phyloP scores from a whole-genome alignment of 768 basidiomycete genomes.

The Mycena pura region DNA sequence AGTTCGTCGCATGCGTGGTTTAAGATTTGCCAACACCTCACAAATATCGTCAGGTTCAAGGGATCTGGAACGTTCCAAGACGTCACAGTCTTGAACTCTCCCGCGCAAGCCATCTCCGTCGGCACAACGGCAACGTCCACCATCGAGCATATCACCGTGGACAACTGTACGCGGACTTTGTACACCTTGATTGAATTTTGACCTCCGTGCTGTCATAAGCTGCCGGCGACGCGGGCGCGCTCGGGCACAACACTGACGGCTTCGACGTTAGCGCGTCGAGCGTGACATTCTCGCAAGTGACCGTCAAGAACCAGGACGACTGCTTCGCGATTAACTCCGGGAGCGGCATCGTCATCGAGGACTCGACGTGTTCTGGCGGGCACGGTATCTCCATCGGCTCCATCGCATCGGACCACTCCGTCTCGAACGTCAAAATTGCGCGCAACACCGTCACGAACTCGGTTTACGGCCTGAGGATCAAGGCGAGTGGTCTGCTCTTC shows the following conservation, averaged over 20 bases:
- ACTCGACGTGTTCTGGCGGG: slow-evolving; percentile 50
- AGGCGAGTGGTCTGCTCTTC: slow-evolving; percentile 7
- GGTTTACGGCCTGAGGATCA: slow-evolving; percentile 27
- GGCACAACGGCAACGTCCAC: slow-evolving; percentile 20
- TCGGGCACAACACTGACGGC: slow-evolving; percentile 30
- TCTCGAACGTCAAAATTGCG: slow-evolving; percentile 43
- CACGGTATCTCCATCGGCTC: slow-evolving; percentile 61
- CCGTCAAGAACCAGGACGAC: slow-evolving; percentile 26
- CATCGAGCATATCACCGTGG: slow-evolving; percentile 18
- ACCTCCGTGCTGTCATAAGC: too few relatives aligned
- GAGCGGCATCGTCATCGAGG: slow-evolving; percentile 34
- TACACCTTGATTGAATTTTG: not conserved
- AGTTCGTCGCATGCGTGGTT: not conserved
- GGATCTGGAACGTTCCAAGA: slow-evolving; percentile 24
- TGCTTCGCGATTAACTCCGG: slow-evolving; percentile 29
- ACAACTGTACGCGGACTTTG: slow-evolving; percentile 10
- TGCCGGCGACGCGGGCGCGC: slow-evolving; percentile 19
- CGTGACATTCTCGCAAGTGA: slow-evolving; percentile 22
- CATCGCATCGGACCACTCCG: slow-evolving; percentile 40
- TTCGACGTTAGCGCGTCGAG: slow-evolving; percentile 25
- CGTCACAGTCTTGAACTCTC: slow-evolving; percentile 24
- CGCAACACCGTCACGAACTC: slow-evolving; percentile 46
- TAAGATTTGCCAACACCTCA: too few relatives aligned
- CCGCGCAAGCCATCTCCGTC: slow-evolving; percentile 24
- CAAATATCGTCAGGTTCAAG: slow-evolving; percentile 13